Evolutionary conservation across 352 stramenopile species (phyloP).

Genomic region (Phytopythium ostracodes): DNA sequence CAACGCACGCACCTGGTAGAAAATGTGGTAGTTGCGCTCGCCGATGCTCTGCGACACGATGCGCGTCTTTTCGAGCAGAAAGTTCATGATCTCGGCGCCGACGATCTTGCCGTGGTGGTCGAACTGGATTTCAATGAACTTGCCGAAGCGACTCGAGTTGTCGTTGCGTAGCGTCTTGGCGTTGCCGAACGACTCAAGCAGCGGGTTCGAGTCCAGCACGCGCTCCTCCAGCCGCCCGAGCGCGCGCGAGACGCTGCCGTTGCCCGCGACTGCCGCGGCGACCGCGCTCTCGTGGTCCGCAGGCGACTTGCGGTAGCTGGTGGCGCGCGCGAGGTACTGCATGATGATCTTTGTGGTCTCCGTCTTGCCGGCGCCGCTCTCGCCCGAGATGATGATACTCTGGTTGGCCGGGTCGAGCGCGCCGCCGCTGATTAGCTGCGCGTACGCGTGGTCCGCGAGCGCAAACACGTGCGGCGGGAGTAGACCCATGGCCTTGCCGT

Average conservation of each 20-base stretch:
- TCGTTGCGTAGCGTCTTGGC: constrained; percentile 96
- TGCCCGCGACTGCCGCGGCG: constrained; percentile 55
- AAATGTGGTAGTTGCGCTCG: constrained; percentile 97
- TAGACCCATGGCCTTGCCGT: constrained; percentile 72
- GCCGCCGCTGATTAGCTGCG: constrained; percentile 81
- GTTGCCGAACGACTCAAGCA: constrained; percentile 90
- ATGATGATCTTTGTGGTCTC: constrained; percentile 93
- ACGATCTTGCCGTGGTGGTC: constrained; percentile 90
- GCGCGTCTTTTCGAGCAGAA: constrained; percentile 88
- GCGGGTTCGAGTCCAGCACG: constrained; percentile 84
- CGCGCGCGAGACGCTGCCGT: constrained; percentile 85
- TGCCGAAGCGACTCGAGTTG: constrained; percentile 96
- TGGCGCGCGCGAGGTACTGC: constrained; percentile 82
- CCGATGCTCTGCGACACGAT: constrained; percentile 88
- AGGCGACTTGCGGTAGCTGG: constrained; percentile 57
- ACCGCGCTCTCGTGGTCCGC: constrained; percentile 27
- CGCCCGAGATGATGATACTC: constrained; percentile 92
- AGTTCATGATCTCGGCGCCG: constrained; percentile 89
- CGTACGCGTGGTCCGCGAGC: constrained; percentile 87
- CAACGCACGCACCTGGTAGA: constrained; percentile 88
- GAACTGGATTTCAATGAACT: constrained; percentile 98
- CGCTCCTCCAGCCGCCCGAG: constrained; percentile 83
- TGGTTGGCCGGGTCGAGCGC: constrained; percentile 83
- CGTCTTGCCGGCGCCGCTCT: constrained; percentile 88
- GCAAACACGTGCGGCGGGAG: constrained; percentile 90